phyloP scores from a whole-genome alignment of 441 rosid genomes.

The Cnidoscolus chayamansa region DNA sequence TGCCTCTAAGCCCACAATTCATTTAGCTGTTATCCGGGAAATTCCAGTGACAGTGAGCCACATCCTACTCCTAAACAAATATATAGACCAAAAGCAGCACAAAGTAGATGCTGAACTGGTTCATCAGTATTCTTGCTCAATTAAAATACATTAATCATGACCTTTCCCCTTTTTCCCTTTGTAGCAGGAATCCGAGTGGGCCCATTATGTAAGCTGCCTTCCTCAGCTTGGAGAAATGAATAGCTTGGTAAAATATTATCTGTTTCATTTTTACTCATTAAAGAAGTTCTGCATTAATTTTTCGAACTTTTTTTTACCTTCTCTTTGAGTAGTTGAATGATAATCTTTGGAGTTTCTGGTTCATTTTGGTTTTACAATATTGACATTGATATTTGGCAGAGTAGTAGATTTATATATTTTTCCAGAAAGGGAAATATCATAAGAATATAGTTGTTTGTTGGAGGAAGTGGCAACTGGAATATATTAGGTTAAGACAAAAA shows the following conservation, averaged over 20 bases:
- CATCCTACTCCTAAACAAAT: not conserved
- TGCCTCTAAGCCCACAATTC: not conserved
- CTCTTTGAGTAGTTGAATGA: not conserved
- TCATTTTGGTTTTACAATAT: not conserved
- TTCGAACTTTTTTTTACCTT: not conserved
- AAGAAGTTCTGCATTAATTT: not conserved
- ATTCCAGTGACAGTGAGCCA: not conserved
- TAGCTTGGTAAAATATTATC: conserved; percentile 46
- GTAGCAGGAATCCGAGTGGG: conserved; percentile 64
- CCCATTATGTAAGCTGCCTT: conserved; percentile 64
- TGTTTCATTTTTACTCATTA: not conserved
- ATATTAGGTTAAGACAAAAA: not conserved
- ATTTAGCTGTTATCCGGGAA: not conserved
- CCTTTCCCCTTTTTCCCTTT: conserved; percentile 8
- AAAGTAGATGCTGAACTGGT: not conserved
- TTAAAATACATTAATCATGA: not conserved
- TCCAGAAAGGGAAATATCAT: not conserved
- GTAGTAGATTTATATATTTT: not conserved
- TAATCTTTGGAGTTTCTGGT: not conserved
- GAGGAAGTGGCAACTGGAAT: not conserved
- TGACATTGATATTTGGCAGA: not conserved
- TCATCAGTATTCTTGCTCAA: conserved; percentile 7
- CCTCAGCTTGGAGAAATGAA: conserved; percentile 60
- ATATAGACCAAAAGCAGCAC: not conserved
- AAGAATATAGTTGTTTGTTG: not conserved